Evolutionary conservation across 441 rosid genomes (phyloP), one percentile per base, ranked within the genome.

Genomic region (Adansonia madagascariensis): DNA sequence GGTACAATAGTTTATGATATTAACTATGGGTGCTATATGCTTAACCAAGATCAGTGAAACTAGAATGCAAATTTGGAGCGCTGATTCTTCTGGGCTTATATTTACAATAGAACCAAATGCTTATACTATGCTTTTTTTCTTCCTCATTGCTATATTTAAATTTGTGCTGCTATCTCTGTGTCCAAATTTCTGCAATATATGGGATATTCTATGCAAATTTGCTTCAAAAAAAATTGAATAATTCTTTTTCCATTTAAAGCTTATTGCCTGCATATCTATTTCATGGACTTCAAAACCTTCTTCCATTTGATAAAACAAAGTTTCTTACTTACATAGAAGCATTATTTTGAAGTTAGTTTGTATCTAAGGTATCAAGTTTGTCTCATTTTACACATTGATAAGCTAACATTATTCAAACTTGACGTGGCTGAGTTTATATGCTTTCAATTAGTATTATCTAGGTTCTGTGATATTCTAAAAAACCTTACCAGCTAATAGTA

Each of bases 401-500:
- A 27, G 31, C 31, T 17, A 43, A 17, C 71, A 9, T 66, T 15
- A 17, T 17, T 14, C 52, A n/a, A 66, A 66, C 27, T 66, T 3
- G 18, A 43, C 24, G 1, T 11, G 15, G 50, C 3, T 35, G 59
- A 27, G 27, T 74, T 47, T 24, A 75, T 41, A 17, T 67, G n/a
- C 22, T 20, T 49, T 27, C 31, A 27, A 27, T 17, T 55, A 39
- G 41, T 31, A 11, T 73, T 31, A 18, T 67, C 27, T 50, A 8
- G 41, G 14, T 17, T 24, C 68, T 1, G 2, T 15, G 39, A 10
- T 59, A 9, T 31, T 72, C 1, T 63, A 15, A 50, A 61, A 47
- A 56, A 39, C 39, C 67, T 75, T 82, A 76, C 52, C 81, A 60
- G 78, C 73, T 71, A 11, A 71, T 55, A 1, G 35, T n/a, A 53